Base-by-base conservation (phyloP, 768 basidiomycete genomes). In the Lentinula lateritia region DNA sequence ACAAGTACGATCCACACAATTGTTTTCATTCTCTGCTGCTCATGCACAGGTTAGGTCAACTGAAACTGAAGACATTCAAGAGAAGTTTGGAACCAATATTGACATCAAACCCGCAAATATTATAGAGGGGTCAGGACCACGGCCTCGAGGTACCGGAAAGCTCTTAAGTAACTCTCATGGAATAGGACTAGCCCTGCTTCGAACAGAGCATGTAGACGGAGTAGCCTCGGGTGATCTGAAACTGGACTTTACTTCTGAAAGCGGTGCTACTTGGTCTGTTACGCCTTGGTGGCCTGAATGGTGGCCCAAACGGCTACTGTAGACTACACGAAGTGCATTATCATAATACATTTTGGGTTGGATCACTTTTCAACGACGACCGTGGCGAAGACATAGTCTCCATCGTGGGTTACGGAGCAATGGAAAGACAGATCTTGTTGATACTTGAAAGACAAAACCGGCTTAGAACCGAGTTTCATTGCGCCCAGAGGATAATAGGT, bases 341-440 rank as follows among this genome's bases (percentile, higher is more conserved):
- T 28, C 6, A 3, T 28, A 28, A 28, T 23, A 32, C 13, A 20
- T 23, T 12, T 20, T 6, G 18, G 34, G 20, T 13, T 12, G 36
- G 12, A n/a, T 53, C 35, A 52, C 42, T n/a, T 48, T 41, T 92
- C 88, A 36, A 83, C 80, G 28, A 89, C 62, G 32, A 94, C 90
- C 16, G 83, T 82, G 13, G 89, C 80, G 60, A 87, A 77, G 13
- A 91, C 78, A 69, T 92, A 89, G 45, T 90, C 88, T 10, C 88
- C 89, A 66, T 94, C 93, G 65, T 94, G 93, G 66, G 89, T 92
- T 46, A 90, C 83, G 48, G 89, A 92, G 28, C 85, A 80, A 66
- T 92, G 87, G 16, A 90, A 71, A 52, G 53, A 23, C 38, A 72
- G 36, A 6, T 69, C 69, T 32, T 68, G 56, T 8, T 34, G 41